phyloP scores from a whole-genome alignment of 2,329 filamentous ascomycete genomes.

The Hypoxylon sp. region DNA sequence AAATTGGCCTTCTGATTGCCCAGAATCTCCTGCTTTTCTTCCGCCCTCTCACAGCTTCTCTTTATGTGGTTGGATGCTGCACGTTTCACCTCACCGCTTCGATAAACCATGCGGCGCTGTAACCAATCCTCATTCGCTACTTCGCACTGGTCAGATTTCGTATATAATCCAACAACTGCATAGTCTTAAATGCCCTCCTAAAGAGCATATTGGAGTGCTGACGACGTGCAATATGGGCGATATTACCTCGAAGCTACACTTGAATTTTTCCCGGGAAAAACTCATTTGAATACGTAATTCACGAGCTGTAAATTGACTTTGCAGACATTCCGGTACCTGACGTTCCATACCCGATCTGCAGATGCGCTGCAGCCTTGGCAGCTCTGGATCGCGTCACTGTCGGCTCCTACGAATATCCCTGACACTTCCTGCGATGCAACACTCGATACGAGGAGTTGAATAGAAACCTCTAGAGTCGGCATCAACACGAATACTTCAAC shows the following conservation, averaged over 20 bases:
- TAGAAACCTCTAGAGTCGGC: neutral
- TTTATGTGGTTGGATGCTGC: constrained; percentile 24
- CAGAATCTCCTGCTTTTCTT: constrained; percentile 26
- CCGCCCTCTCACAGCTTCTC: constrained; percentile 7
- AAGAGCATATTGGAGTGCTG: constrained; percentile 21
- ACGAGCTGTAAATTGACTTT: constrained; percentile 20
- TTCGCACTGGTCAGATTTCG: constrained; percentile 20
- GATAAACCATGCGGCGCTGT: constrained; percentile 36
- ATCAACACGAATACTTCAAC: constrained; percentile 18
- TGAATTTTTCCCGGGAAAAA: constrained; percentile 17
- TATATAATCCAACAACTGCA: constrained; percentile 26
- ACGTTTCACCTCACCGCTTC: constrained; percentile 42
- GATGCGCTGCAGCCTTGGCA: constrained; percentile 19
- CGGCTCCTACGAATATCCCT: constrained; percentile 31
- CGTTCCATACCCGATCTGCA: constrained; percentile 34
- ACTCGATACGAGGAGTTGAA: constrained; percentile 21
- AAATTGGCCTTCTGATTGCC: constrained; percentile 20
- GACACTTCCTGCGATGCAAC: constrained; percentile 16
- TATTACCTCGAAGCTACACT: constrained; percentile 20
- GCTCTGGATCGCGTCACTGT: constrained; percentile 20
- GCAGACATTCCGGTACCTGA: constrained; percentile 16
- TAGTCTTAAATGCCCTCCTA: constrained; percentile 1
- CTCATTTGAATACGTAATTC: constrained; percentile 33
- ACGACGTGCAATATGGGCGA: constrained; percentile 38
- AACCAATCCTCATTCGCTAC: constrained; percentile 38